Conservation (phyloP, 2,329 filamentous ascomycete species). For the Diaporthe helianthi region DNA sequence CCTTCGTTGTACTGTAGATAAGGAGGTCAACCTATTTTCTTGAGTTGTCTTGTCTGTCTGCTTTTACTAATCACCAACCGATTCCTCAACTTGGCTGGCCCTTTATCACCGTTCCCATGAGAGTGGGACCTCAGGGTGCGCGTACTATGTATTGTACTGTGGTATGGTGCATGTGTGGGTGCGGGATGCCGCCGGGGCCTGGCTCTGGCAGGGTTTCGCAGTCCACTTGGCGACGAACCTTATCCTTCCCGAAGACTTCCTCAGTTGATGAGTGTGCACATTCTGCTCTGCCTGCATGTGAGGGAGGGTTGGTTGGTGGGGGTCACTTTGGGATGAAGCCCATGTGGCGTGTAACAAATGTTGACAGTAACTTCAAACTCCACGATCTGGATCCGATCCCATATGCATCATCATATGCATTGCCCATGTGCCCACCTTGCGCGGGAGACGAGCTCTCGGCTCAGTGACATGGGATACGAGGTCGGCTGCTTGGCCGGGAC, state of each 20-base stretch:
- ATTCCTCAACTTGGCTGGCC: not conserved
- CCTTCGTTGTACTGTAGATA: constrained; percentile 9
- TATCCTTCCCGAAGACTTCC: constrained; percentile 4
- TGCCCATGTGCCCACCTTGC: too few species aligned
- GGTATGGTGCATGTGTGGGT: not conserved
- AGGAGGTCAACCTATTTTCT: constrained; percentile 2
- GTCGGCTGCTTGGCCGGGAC: constrained; percentile 6
- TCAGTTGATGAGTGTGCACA: too few species aligned
- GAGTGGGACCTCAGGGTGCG: constrained; percentile 20
- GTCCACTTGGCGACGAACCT: constrained; percentile 16
- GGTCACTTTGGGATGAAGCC: not conserved
- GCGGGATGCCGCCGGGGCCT: not conserved
- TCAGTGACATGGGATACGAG: constrained; percentile 15
- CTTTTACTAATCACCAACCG: constrained; percentile 23
- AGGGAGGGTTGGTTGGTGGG: constrained; percentile 1
- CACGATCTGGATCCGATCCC: constrained; percentile 18
- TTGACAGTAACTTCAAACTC: not conserved
- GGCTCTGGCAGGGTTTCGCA: constrained; percentile 14
- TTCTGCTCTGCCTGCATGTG: not conserved
- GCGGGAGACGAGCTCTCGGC: not conserved
- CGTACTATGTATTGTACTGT: too few species aligned
- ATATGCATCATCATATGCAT: too few species aligned
- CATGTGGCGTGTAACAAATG: not conserved
- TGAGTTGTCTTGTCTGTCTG: not conserved
- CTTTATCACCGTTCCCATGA: constrained; percentile 12